These are phyloP conservation scores for Aureobasidium vineae DNA, from an alignment of 2,329 filamentous ascomycete species.

Conservation along the genomic window DNA sequence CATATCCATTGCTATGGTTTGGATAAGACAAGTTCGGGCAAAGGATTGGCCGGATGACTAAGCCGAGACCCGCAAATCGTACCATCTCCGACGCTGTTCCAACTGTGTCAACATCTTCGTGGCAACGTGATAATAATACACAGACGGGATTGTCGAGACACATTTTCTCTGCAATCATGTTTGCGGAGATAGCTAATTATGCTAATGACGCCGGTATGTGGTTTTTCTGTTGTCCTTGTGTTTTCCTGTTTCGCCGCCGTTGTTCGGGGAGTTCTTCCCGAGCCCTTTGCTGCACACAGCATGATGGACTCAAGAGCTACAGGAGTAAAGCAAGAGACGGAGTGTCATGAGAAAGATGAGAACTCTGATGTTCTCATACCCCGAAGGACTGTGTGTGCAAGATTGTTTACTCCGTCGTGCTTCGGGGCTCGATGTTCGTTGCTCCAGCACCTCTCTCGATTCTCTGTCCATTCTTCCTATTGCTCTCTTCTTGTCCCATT, in stretches of 20 bases:
- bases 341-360: no score
- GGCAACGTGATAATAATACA: background rate
- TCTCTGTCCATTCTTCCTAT: no score
- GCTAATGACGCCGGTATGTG: conserved; percentile 21
- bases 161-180: background rate
- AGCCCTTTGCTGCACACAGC: background rate
- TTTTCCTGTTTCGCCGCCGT: background rate
- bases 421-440: no score
- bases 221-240: background rate
- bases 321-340: background rate
- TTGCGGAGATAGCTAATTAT: conserved; percentile 14
- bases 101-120: conserved; percentile 10
- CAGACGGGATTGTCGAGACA: no score
- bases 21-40: background rate
- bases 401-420: no score
- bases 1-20: no score
- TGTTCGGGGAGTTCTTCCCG: background rate
- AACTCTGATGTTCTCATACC: no score
- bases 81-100: background rate
- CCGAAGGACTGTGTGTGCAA: no score
- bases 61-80: background rate
- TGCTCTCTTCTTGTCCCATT: no score
- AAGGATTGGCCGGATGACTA: conserved; percentile 2
- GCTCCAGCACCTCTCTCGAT: no score
- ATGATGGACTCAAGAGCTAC: background rate